phyloP scores from a whole-genome alignment of 768 basidiomycete species.

The Leccinellum rugosiceps region DNA sequence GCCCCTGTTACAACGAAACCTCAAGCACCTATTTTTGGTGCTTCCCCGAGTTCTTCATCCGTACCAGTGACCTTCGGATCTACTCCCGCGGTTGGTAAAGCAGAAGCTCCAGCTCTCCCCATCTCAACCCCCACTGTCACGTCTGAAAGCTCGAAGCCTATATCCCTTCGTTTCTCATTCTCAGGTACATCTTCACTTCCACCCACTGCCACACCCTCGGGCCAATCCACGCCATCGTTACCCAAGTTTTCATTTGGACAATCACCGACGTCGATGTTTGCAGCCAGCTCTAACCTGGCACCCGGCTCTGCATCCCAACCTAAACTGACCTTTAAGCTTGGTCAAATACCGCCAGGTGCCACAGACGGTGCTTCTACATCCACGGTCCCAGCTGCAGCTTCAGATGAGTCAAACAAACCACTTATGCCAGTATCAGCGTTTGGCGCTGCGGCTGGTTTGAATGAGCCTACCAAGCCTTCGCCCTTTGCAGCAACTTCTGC shows the following conservation, averaged over 20 bases:
- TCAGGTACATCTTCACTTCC: slow-evolving; percentile 8
- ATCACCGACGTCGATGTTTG: slow-evolving; percentile 4
- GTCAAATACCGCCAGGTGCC: slow-evolving; percentile 20
- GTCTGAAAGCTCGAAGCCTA: slow-evolving; percentile 10
- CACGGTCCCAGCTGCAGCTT: slow-evolving; percentile 13
- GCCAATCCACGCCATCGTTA: slow-evolving; percentile 9
- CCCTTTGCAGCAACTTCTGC: slow-evolving; percentile 12
- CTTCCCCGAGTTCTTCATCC: slow-evolving; percentile 5
- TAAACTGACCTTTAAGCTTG: slow-evolving; percentile 21
- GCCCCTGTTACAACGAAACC: slow-evolving; percentile 4
- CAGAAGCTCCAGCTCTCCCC: background rate
- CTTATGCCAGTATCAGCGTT: slow-evolving; percentile 21
- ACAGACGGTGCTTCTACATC: slow-evolving; percentile 20
- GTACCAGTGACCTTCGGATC: slow-evolving; percentile 6
- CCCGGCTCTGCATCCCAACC: slow-evolving; percentile 15
- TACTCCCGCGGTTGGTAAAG: slow-evolving; percentile 8
- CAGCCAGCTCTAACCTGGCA: slow-evolving; percentile 2
- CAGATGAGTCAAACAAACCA: slow-evolving; percentile 25
- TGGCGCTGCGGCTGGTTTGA: slow-evolving; percentile 13
- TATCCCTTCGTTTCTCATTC: slow-evolving; percentile 24
- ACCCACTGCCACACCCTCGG: background rate
- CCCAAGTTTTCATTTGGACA: slow-evolving; percentile 29
- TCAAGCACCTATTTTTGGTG: slow-evolving; percentile 19
- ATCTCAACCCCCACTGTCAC: background rate
- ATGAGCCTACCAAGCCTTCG: slow-evolving; percentile 24